Conservation (phyloP, 148 eudicot genomes). For the Simmondsia chinensis region DNA sequence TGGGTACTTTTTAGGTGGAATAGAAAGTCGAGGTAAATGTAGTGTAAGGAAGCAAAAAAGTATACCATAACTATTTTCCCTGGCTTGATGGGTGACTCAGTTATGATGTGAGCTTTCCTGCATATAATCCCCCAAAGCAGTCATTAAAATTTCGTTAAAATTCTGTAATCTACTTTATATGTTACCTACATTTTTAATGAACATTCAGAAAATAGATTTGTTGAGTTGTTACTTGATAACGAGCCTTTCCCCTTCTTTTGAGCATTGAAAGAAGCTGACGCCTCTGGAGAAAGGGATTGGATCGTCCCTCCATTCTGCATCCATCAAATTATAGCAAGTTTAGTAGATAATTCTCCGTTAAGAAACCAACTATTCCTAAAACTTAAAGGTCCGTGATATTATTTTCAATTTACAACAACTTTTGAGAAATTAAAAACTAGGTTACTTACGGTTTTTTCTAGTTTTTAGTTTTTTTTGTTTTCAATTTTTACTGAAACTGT, state of each 20-base stretch:
- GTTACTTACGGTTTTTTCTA: too few relatives aligned
- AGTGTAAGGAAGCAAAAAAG: not conserved
- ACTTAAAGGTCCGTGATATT: too few relatives aligned
- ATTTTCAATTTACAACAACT: too few relatives aligned
- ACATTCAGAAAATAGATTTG: not conserved
- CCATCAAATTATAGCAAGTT: too few relatives aligned
- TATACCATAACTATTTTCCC: slow-evolving; percentile 67
- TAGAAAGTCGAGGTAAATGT: too few relatives aligned
- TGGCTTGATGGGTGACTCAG: slow-evolving; percentile 83
- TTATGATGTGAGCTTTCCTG: slow-evolving; percentile 61
- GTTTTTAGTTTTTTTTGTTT: too few relatives aligned
- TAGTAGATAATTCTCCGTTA: too few relatives aligned
- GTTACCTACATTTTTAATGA: not conserved
- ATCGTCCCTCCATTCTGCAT: slow-evolving; percentile 79
- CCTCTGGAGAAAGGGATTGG: slow-evolving; percentile 80
- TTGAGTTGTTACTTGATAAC: slow-evolving; percentile 39
- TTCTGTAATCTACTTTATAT: not conserved
- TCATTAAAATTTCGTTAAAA: too few relatives aligned
- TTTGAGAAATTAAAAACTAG: too few relatives aligned
- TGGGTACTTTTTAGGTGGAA: too few relatives aligned
- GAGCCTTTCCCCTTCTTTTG: slow-evolving; percentile 33
- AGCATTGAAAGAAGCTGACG: slow-evolving; percentile 46
- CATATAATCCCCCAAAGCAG: not conserved
- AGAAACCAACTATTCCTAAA: too few relatives aligned
- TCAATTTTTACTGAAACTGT: too few relatives aligned